Conservation (phyloP, 768 basidiomycete species). For the Leccinum boreale region DNA sequence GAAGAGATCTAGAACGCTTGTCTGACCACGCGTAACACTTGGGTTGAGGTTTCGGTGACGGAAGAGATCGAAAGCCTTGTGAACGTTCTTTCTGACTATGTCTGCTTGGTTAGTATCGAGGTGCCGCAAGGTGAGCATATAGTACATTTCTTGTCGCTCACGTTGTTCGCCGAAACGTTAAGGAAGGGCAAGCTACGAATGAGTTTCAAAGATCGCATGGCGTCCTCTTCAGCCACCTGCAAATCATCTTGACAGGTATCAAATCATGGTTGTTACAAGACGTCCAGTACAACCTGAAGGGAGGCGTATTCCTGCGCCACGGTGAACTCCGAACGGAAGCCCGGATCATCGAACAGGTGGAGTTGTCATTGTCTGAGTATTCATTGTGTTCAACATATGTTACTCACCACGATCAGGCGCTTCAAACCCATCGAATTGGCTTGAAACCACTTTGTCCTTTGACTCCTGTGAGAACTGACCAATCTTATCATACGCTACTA, state of each 20-base stretch:
- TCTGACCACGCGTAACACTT: not conserved
- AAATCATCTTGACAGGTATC: not conserved
- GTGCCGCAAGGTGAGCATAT: not conserved
- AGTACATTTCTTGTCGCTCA: not conserved
- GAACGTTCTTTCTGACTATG: not conserved
- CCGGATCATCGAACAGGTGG: not conserved
- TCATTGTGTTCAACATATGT: not conserved
- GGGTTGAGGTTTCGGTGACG: not conserved
- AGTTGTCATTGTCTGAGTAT: not conserved
- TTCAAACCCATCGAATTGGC: not conserved
- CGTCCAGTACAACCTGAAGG: not conserved
- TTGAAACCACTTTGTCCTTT: not conserved
- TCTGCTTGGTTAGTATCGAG: not conserved
- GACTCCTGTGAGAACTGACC: not conserved
- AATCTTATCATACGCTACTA: not conserved
- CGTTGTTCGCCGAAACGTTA: not conserved
- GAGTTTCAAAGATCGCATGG: not conserved
- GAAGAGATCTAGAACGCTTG: not conserved
- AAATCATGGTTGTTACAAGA: not conserved
- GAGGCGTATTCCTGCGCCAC: not conserved
- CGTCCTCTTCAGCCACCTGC: not conserved
- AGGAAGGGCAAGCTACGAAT: not conserved
- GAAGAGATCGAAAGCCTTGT: not conserved
- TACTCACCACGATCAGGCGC: not conserved
- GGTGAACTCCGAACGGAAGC: not conserved